A percentile compares a stretch with the other conserved stretches of the same genome.
Evolutionary conservation across 1,139 yeast species (phyloP).

Genomic region (Pichia kudriavzevii): DNA sequence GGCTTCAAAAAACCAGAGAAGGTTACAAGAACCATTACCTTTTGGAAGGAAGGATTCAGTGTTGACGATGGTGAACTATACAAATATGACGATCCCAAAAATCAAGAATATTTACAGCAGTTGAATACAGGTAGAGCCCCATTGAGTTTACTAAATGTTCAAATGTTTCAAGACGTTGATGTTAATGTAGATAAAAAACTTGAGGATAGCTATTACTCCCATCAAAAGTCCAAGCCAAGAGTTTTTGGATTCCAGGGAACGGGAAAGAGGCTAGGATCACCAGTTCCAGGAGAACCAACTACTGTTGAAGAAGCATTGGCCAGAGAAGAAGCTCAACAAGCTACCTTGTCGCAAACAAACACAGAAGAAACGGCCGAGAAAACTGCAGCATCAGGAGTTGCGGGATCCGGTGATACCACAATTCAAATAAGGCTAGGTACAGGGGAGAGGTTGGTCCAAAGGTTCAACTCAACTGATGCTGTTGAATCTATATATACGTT

Average conservation of each 20-base stretch:
- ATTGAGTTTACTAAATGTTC: conserved; percentile 70
- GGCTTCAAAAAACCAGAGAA: conserved; percentile 35
- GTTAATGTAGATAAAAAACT: conserved; percentile 75
- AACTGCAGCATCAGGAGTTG: conserved; percentile 16
- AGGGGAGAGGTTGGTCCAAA: conserved; percentile 63
- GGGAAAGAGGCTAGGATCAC: conserved; percentile 89
- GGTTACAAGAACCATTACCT: conserved; percentile 71
- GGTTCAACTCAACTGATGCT: conserved; percentile 58
- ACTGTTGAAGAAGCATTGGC: conserved; percentile 20
- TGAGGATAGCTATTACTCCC: conserved; percentile 75
- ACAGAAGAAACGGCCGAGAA: conserved; percentile 16
- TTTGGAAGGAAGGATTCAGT: conserved; percentile 95
- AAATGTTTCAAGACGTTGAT: conserved; percentile 92
- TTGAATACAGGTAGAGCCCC: conserved; percentile 92
- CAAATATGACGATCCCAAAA: conserved; percentile 86
- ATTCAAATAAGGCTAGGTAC: conserved; percentile 83
- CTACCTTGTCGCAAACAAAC: not conserved
- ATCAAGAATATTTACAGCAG: conserved; percentile 67
- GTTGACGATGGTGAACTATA: conserved; percentile 84
- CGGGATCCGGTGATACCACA: conserved; percentile 62
- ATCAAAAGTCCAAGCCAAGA: conserved; percentile 43
- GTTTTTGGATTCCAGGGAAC: conserved; percentile 67
- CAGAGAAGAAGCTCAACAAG: conserved; percentile 4
- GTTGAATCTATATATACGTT: conserved; percentile 65
- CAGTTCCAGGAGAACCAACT: conserved; percentile 61